Percentiles rank a stretch among this genome's conserved stretches.
Evolutionary conservation across 306 rosid species (phyloP).

Genomic region (Dryas drummondii): DNA sequence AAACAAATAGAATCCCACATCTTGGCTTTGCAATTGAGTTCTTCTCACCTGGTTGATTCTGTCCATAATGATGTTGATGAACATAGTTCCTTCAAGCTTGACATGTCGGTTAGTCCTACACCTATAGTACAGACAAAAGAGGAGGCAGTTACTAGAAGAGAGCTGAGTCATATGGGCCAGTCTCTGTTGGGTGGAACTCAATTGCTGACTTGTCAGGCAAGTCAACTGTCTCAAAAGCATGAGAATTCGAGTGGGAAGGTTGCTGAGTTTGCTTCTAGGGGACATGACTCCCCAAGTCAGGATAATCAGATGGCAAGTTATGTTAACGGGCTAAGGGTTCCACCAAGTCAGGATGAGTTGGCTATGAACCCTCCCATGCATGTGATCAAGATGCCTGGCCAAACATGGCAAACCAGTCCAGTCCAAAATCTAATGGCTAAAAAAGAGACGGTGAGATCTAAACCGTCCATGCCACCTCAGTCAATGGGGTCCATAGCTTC

Average conservation of each 20-base stretch:
- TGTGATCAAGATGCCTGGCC: constrained; percentile 1
- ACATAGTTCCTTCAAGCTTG: constrained; percentile 11
- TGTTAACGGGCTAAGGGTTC: constrained; percentile 55
- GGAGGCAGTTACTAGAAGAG: constrained; percentile 1
- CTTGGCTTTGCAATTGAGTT: constrained; percentile 42
- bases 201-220: constrained; percentile 17
- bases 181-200: constrained; percentile 24
- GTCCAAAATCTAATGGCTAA: constrained; percentile 17
- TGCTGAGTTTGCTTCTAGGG: neutral
- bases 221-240: constrained; percentile 20
- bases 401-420: constrained; percentile 11
- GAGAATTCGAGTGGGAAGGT: neutral
- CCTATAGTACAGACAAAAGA: constrained; percentile 10
- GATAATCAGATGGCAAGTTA: constrained; percentile 20
- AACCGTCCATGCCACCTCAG: constrained; percentile 15
- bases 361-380: constrained; percentile 18
- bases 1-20: constrained; percentile 60
- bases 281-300: constrained; percentile 19
- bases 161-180: neutral
- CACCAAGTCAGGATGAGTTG: constrained; percentile 25
- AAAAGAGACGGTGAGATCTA: constrained; percentile 16
- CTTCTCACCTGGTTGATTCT: constrained; percentile 7
- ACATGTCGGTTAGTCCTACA: constrained; percentile 13
- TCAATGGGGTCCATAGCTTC: neutral
- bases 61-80: constrained; percentile 17